phyloP scores from a whole-genome alignment of 306 rosid species.

The Prunus mira region DNA sequence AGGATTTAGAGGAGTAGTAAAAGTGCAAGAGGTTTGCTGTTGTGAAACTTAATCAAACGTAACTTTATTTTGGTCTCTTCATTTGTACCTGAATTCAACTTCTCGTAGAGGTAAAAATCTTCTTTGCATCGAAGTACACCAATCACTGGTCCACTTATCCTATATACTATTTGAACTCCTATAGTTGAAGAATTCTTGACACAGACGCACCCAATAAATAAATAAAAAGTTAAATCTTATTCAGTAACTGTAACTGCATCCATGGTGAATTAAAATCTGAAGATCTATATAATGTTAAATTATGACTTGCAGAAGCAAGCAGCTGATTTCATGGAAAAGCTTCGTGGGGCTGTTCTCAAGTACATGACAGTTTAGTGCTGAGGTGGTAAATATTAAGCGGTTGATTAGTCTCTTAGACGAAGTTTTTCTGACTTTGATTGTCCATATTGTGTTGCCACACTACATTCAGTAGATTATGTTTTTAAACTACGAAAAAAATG shows the following conservation, averaged over 20 bases:
- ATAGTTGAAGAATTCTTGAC: neutral
- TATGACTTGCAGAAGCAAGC: constrained; percentile 63
- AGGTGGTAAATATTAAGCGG: constrained; percentile 15
- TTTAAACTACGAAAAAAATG: neutral
- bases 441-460: neutral
- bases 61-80: neutral
- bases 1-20: neutral
- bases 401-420: neutral
- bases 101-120: neutral
- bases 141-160: neutral
- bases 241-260: neutral
- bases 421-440: neutral
- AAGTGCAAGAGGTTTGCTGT: neutral
- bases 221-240: neutral
- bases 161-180: neutral
- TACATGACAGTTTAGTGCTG: constrained; percentile 66
- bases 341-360: constrained; percentile 79
- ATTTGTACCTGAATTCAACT: neutral
- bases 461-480: neutral
- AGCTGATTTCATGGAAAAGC: constrained; percentile 89
- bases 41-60: neutral
- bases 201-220: no score
- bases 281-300: constrained; percentile 16
- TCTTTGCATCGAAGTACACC: neutral
- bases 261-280: neutral